Conservation (phyloP, 805 yeast species). For the Lachancea sp. region DNA sequence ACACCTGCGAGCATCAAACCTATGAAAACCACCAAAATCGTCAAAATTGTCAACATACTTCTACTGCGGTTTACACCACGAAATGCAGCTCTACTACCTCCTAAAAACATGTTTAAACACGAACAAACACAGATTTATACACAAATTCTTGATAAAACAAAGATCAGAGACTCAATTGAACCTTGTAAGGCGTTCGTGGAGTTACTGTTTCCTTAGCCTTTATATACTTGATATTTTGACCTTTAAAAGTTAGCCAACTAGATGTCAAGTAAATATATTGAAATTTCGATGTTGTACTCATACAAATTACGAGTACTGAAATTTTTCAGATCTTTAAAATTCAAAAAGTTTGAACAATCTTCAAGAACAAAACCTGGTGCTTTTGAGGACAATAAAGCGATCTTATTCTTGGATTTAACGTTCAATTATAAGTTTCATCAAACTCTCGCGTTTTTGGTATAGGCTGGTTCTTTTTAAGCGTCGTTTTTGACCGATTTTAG, state of each 20-base stretch:
- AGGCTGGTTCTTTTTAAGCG: background rate
- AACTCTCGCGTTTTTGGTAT: too few relatives aligned
- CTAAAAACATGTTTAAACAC: slow-evolving; percentile 2
- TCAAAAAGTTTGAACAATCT: background rate
- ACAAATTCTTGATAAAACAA: background rate
- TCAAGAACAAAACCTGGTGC: background rate
- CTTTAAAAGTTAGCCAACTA: background rate
- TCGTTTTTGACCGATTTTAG: background rate
- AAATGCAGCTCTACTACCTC: background rate
- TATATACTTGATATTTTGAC: background rate
- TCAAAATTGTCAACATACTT: slow-evolving; percentile 3
- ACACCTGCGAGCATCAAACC: slow-evolving; percentile 1
- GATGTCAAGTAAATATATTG: background rate
- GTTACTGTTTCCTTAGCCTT: background rate
- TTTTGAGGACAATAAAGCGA: too few relatives aligned
- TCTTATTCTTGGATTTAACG: too few relatives aligned
- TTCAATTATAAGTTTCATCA: too few relatives aligned
- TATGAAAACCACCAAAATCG: slow-evolving; percentile 2
- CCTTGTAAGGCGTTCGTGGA: background rate
- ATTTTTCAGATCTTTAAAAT: background rate
- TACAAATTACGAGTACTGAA: too few relatives aligned
- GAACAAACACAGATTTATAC: background rate
- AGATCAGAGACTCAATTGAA: background rate
- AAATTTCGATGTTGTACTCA: too few relatives aligned
- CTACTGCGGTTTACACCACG: slow-evolving; percentile 3